Conservation (phyloP, 2,329 filamentous ascomycete genomes). For the Neopestalotiopsis sp. region DNA sequence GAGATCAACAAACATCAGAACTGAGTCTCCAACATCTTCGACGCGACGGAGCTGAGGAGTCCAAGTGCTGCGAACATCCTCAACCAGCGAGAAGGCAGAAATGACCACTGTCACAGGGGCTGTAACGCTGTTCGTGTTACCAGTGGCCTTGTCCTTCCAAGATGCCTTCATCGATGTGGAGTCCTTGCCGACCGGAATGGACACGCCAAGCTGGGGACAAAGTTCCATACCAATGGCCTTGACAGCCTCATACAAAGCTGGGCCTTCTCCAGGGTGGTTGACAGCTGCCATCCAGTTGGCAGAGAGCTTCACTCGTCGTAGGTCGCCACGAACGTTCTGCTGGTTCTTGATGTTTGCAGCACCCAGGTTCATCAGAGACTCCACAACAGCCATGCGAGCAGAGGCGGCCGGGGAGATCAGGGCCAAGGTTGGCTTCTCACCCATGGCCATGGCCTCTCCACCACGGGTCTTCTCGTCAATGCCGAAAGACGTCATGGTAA, state of each 20-base stretch:
- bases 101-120: constrained; percentile 91
- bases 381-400: constrained; percentile 93
- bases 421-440: constrained; percentile 87
- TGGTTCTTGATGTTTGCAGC: constrained; percentile 49
- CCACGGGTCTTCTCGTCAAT: constrained; percentile 70
- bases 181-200: constrained; percentile 96
- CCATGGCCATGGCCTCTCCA: constrained; percentile 94
- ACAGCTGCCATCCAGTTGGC: constrained; percentile 99
- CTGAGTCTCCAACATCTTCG: constrained; percentile 87
- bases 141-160: constrained; percentile 76
- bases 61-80: constrained; percentile 87
- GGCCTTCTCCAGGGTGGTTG: constrained; percentile 89
- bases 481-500: constrained; percentile 83
- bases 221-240: constrained; percentile 91
- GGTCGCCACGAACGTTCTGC: constrained; percentile 57
- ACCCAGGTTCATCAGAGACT: constrained; percentile 91
- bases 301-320: constrained; percentile 84
- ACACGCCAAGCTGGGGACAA: constrained; percentile 87
- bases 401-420: constrained; percentile 90
- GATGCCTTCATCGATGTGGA: constrained; percentile 99
- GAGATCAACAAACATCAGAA: constrained; percentile 91
- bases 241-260: constrained; percentile 91
- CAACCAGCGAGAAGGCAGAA: constrained; percentile 86
- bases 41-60: constrained; percentile 84
- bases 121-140: constrained; percentile 81